phyloP scores from a whole-genome alignment of 2,329 filamentous ascomycete species.

The Macrophomina tecta region DNA sequence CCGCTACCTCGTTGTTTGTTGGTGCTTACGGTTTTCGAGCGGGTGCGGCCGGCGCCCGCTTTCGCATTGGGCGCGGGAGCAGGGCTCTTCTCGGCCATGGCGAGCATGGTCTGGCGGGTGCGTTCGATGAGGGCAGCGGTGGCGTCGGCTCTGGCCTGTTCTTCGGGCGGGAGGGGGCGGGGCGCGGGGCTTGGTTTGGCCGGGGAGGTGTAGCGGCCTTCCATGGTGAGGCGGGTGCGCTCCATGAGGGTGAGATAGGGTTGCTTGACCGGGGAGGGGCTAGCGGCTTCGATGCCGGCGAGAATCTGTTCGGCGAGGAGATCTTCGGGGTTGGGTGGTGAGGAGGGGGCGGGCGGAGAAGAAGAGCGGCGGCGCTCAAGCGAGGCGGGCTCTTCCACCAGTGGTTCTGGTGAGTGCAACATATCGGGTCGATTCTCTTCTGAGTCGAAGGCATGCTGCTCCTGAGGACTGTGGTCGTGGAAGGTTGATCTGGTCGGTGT shows the following conservation, averaged over 20 bases:
- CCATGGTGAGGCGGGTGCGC: slow-evolving; percentile 55
- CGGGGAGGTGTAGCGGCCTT: slow-evolving; percentile 34
- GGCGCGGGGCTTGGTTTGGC: slow-evolving; percentile 25
- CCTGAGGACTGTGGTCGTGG: not conserved
- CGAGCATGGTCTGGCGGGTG: slow-evolving; percentile 80
- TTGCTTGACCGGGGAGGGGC: slow-evolving; percentile 49
- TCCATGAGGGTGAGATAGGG: slow-evolving; percentile 48
- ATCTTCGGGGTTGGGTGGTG: slow-evolving; percentile 3
- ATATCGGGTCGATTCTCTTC: slow-evolving; percentile 26
- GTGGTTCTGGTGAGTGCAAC: slow-evolving; percentile 5
- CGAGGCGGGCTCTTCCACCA: not conserved
- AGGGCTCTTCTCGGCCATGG: slow-evolving; percentile 52
- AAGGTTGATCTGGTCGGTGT: not conserved
- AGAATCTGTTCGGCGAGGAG: slow-evolving; percentile 48
- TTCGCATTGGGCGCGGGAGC: slow-evolving; percentile 28
- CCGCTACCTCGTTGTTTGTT: slow-evolving; percentile 32
- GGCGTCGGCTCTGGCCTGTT: slow-evolving; percentile 38
- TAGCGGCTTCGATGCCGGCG: slow-evolving; percentile 45
- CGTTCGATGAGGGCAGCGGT: slow-evolving; percentile 68
- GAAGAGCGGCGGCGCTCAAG: not conserved
- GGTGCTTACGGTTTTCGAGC: not conserved
- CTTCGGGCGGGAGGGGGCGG: slow-evolving; percentile 35
- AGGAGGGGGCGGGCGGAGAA: not conserved
- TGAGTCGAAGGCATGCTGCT: slow-evolving; percentile 32
- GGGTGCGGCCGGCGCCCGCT: not conserved